These are phyloP conservation scores for Colletotrichum sp. DNA, from an alignment of 2,329 filamentous ascomycete genomes.

Conservation along the genomic window DNA sequence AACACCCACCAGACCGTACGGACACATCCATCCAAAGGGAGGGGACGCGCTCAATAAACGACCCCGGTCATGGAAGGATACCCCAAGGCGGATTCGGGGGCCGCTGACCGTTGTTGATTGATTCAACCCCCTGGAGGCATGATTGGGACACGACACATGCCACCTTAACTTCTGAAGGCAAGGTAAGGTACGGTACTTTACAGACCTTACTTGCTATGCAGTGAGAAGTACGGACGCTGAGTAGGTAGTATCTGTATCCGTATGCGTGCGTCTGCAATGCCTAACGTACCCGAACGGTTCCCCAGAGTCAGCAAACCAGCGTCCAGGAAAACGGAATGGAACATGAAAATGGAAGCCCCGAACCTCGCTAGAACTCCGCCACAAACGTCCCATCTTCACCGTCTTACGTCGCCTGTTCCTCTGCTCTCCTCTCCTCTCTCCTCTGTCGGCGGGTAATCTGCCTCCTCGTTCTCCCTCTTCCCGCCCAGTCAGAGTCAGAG, in stretches of 20 bases:
- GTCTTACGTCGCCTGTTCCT: not conserved
- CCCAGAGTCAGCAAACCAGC: not conserved
- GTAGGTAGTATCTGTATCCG: not conserved
- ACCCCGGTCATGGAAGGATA: not conserved
- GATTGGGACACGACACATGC: not conserved
- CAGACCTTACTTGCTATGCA: not conserved
- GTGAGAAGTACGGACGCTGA: not conserved
- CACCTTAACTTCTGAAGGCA: not conserved
- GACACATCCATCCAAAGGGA: not conserved
- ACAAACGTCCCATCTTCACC: not conserved
- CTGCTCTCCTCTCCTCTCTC: not conserved
- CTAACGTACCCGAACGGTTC: not conserved
- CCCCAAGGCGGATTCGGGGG: not conserved
- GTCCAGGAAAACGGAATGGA: not conserved
- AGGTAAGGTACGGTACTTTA: not conserved
- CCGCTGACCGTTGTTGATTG: not conserved
- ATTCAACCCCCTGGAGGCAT: constrained; percentile 4
- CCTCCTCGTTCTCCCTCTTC: not conserved
- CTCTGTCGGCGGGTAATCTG: not conserved
- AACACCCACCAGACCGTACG: not conserved
- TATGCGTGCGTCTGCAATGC: not conserved
- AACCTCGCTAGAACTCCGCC: not conserved
- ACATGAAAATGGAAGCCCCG: not conserved
- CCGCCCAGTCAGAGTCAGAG: not conserved
- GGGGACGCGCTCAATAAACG: not conserved